Base-by-base conservation (phyloP, 176 grass and related monocot genomes). In the Zoysia japonica region DNA sequence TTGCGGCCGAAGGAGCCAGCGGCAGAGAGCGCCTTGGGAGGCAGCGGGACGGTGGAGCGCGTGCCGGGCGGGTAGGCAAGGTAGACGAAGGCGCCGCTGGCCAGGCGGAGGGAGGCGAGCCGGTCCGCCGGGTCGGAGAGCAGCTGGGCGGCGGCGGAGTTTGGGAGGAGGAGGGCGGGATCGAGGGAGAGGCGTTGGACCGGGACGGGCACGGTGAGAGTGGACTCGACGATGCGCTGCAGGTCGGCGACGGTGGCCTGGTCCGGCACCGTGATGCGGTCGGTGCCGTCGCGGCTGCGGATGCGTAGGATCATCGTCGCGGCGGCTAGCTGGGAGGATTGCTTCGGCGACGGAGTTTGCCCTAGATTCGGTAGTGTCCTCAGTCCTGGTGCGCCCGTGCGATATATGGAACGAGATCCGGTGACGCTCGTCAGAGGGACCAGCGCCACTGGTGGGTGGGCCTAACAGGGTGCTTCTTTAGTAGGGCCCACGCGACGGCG, bases 1-100 rank as follows among this genome's bases (percentile, higher is more conserved):
- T 91, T 99, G 67, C 73, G 83, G 11, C 92, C 92, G 55, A 96
- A 96, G 68, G 88, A 93, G 51, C 93, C 93, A 0, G 92, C 92
- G 16, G 86, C 69, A 41, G 50, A 53, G 50, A 94, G 85, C 57
- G 6, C 84, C 51, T 38, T 71, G 64, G 89, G 86, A 5, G 86
- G 94, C 2, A 85, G 78, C 5, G 90, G 77, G 17, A 69, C 64
- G 3, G 88, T 78, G 17, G 57, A 75, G 28, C 83, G 78, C 37
- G 83, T 47, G 65, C 50, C 54, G 45, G 85, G 48, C 16, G 89
- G 78, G 68, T 83, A 87, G 42, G 87, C 62, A 51, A 97, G 94
- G 77, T 84, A 97, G 44, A 97, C 61, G 78, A 93, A 68, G 79
- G 93, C 82, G 9, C 93, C 93, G 35, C 93, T 89, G 80, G 93